A percentile compares a stretch with the other conserved stretches of the same genome.
Evolutionary conservation across 768 basidiomycete species (phyloP).

Genomic region (Collybiopsis luxurians): DNA sequence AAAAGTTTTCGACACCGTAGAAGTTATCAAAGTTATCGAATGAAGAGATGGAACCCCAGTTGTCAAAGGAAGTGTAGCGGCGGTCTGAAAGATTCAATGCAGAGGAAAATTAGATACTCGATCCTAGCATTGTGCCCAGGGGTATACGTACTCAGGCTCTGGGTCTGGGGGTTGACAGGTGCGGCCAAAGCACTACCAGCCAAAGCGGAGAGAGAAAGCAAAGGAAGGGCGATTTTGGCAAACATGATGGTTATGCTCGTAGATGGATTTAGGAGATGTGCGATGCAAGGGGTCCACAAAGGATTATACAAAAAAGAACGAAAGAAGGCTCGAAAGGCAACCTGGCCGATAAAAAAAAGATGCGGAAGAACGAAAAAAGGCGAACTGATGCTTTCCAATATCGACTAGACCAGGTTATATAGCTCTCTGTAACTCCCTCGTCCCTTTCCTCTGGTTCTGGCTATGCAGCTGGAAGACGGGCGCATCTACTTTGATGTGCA

Average conservation of each 20-base stretch:
- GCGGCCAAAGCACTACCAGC: slow-evolving; percentile 27
- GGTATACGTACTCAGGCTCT: slow-evolving; percentile 23
- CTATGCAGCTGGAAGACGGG: too few relatives aligned
- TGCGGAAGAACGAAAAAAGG: not conserved
- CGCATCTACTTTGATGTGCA: too few relatives aligned
- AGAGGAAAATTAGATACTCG: not conserved
- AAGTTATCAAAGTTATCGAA: slow-evolving; percentile 42
- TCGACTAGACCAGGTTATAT: not conserved
- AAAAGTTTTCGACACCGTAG: slow-evolving; percentile 42
- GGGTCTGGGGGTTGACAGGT: slow-evolving; percentile 18
- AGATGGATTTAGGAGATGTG: not conserved
- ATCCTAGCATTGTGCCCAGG: not conserved
- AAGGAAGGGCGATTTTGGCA: slow-evolving; percentile 31
- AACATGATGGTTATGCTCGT: slow-evolving; percentile 27
- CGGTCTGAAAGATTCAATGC: not conserved
- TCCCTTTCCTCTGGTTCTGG: too few relatives aligned
- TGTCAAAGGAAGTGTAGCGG: slow-evolving; percentile 21
- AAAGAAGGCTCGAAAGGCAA: not conserved
- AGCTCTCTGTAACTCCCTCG: not conserved
- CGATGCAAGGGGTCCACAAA: not conserved
- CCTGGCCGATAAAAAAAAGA: not conserved
- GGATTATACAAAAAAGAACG: not conserved
- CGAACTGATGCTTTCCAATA: not conserved
- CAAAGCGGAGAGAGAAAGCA: slow-evolving; percentile 28
- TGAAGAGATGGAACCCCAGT: slow-evolving; percentile 36